Evolutionary conservation across 2,329 filamentous ascomycete genomes (phyloP), one percentile per base, ranked within the genome.

Genomic region (Scedosporium apiospermum): DNA sequence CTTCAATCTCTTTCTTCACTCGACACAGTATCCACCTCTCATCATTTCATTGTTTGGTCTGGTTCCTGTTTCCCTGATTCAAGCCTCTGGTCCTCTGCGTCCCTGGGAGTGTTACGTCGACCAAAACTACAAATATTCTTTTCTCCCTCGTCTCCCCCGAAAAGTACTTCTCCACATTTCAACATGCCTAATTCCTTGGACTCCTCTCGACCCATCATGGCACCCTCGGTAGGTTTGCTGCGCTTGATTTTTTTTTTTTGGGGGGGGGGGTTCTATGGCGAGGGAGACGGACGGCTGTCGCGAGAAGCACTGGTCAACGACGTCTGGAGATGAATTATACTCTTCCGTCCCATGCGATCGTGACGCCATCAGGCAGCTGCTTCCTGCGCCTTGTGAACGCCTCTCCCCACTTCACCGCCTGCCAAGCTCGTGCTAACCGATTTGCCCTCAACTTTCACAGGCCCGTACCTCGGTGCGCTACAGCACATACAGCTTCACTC

Each of bases 151-250:
- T 16, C 30, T 30, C 38, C 21, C 27, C n/a, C 18, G 18, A 18
- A 26, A 60, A 46, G 9, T 46, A 38, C 44, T 55, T 58, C 42
- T 46, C 62, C 57, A 49, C 46, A 53, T 57, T 23, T 61, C 68
- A 70, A 66, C 63, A 86, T 86, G 83, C 81, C 82, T 71, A 72
- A 78, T 65, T 86, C 83, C n/a, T 69, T 85, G 63, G 83, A 86
- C 63, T 86, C 83, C 55, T 78, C 81, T 62, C 82, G 82, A 71
- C 83, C 83, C 68, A 86, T 86, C 72, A 85, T 86, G 83, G 82
- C 82, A 64, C 80, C 82, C 58, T 85, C 83, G 70, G 83, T 86
- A 83, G 62, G 83, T 82, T 30, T 14, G 9, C 34, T 4, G 10
- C 30, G 30, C 34, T 38, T 38, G 34, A 14, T 38, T 38, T 34